Evolutionary conservation across 495 filamentous ascomycete species (phyloP).

Genomic region (Penicillium egyptiacum): DNA sequence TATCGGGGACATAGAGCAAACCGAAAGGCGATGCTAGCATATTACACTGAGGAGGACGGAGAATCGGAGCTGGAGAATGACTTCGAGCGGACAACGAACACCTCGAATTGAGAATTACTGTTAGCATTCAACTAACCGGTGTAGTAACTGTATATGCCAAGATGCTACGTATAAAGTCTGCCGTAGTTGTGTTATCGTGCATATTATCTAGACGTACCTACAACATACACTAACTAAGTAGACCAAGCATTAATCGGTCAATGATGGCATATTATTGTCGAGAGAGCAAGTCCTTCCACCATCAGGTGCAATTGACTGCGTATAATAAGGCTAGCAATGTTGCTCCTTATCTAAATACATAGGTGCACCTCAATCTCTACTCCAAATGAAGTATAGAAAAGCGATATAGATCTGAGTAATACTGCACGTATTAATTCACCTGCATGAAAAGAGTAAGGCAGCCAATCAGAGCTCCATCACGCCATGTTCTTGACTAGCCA

Average conservation of each 20-base stretch:
- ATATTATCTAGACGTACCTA: neutral
- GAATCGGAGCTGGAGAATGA: too few species aligned
- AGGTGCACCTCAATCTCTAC: neutral
- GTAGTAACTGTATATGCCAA: neutral
- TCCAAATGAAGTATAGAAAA: neutral
- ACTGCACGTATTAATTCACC: neutral
- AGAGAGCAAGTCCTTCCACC: neutral
- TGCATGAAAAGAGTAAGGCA: slow-evolving; percentile 5
- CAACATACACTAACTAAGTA: too few species aligned
- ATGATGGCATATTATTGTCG: neutral
- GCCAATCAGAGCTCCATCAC: slow-evolving; percentile 3
- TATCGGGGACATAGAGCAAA: too few species aligned
- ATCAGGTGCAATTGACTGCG: neutral
- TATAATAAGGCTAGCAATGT: neutral
- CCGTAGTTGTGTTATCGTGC: neutral
- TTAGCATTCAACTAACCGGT: neutral
- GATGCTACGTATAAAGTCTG: neutral
- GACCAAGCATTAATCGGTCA: neutral
- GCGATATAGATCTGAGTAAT: neutral
- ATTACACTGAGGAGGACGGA: too few species aligned
- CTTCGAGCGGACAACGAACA: too few species aligned
- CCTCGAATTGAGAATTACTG: neutral
- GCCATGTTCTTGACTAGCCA: neutral
- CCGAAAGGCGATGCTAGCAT: too few species aligned
- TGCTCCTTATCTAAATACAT: neutral